Evolutionary conservation across 208 protist species (phyloP).

Genomic region (Endotrypanum monterogeii): DNA sequence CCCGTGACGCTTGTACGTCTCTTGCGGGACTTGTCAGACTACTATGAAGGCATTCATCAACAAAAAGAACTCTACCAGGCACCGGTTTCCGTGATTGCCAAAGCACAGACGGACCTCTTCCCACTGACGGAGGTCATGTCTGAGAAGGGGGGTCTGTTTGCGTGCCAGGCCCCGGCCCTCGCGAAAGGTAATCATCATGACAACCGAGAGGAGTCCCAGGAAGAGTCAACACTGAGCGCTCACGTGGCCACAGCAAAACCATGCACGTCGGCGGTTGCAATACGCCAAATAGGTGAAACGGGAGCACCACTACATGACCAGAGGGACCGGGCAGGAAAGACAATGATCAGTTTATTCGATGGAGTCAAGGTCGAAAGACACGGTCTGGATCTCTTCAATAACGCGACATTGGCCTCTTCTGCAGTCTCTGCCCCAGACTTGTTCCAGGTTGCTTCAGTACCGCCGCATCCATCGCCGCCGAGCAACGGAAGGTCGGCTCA

Average conservation of each 20-base stretch:
- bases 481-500: background rate
- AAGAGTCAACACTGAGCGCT: background rate
- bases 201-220: background rate
- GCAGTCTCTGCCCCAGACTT: background rate
- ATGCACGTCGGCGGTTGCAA: conserved; percentile 18
- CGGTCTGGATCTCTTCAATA: conserved; percentile 19
- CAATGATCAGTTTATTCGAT: conserved; percentile 53
- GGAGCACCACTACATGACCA: conserved; percentile 5
- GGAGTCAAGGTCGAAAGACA: conserved; percentile 14
- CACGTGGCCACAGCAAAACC: conserved; percentile 10
- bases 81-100: conserved; percentile 36
- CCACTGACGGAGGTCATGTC: conserved; percentile 25
- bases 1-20: conserved; percentile 46
- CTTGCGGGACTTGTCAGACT: conserved; percentile 42
- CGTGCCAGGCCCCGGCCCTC: conserved; percentile 18
- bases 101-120: conserved; percentile 43
- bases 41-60: conserved; percentile 41
- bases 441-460: background rate
- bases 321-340: conserved; percentile 19
- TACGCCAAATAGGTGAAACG: background rate
- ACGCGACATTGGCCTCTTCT: background rate
- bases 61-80: conserved; percentile 48
- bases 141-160: conserved; percentile 32
- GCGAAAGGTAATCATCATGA: background rate
- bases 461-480: background rate